Conservation (phyloP, 495 filamentous ascomycete species). For the Aspergillus asperescens region DNA sequence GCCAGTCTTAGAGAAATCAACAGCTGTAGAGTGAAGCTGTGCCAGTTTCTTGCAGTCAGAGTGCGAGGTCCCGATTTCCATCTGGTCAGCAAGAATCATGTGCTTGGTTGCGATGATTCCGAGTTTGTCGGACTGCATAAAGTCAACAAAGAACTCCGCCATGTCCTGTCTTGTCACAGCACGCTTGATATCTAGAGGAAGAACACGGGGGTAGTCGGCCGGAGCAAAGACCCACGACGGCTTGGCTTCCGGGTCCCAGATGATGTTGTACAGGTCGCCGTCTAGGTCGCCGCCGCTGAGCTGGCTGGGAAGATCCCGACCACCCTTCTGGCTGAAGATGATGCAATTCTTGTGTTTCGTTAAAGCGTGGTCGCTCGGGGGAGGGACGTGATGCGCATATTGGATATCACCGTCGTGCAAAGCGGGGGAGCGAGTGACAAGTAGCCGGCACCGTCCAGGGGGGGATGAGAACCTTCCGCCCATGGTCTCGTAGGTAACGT, state of each 20-base stretch:
- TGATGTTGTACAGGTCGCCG: conserved; percentile 71
- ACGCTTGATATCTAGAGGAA: conserved; percentile 51
- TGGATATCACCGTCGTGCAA: conserved; percentile 80
- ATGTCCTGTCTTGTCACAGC: conserved; percentile 56
- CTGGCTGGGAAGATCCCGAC: conserved; percentile 67
- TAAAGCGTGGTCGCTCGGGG: conserved; percentile 58
- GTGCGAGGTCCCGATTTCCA: conserved; percentile 49
- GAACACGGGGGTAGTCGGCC: conserved; percentile 60
- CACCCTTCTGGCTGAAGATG: conserved; percentile 66
- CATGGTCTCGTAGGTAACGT: conserved; percentile 19
- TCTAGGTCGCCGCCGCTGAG: conserved; percentile 80
- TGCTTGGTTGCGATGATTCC: conserved; percentile 66
- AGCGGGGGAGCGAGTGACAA: conserved; percentile 69
- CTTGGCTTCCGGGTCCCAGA: conserved; percentile 54
- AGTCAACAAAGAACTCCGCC: conserved; percentile 69
- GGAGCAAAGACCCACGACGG: conserved; percentile 40
- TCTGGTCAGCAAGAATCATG: conserved; percentile 61
- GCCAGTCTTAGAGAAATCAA: conserved; percentile 81
- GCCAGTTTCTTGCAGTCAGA: conserved; percentile 58
- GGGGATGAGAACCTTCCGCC: conserved; percentile 3
- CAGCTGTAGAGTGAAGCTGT: conserved; percentile 66
- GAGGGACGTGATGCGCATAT: conserved; percentile 46
- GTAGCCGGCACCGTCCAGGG: conserved; percentile 28
- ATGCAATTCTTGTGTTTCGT: conserved; percentile 60
- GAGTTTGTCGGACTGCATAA: conserved; percentile 71